Base-by-base conservation (phyloP, 2,329 filamentous ascomycete genomes). In the Cladorrhinum sp. region DNA sequence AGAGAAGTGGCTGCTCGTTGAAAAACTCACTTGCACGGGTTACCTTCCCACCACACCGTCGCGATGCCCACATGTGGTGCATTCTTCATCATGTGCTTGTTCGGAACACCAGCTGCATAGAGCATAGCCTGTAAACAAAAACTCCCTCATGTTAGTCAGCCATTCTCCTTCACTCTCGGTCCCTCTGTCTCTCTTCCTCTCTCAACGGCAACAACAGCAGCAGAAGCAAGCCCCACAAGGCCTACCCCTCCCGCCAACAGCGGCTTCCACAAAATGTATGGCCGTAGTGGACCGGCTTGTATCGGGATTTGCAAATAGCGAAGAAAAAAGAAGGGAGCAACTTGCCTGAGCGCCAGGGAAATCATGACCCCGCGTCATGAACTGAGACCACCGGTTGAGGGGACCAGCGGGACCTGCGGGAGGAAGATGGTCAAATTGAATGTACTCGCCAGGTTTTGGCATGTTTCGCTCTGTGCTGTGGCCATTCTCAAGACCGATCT, bases 21-120 rank as follows among this genome's bases (percentile, higher is more conserved):
- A 22, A 16, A 48, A 56, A 82, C 87, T 77, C 76, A 91, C 88
- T 96, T 96, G 85, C 93, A 97, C 38, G 93, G 91, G 73, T 97
- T 97, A 25, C 93, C 93, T 76, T 97, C 92, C 93, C 93, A 98
- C 93, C 93, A 97, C 3, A 97, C 91, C 4, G 90, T 92, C 7
- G 92, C 89, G 71, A 97, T 86, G 60, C 93, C 93, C 24, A 98
- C 90, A 65, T 98, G 93, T 12, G 93, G 91, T 57, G 90, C 89
- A 60, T 84, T 93, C 77, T 93, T 93, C 91, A 98, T 96, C 70
- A 88, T 86, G 59, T 95, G 81, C 69, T 86, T 82, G 71, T 92
- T 85, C 1, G 92, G 91, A 32, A 98, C 90, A 23, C 93, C 93
- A 8, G 93, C 92, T 13, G 90, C 93, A 76, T 96, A 98, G 22